phyloP scores from a whole-genome alignment of 768 basidiomycete species.

The Tephrocybe sp. region DNA sequence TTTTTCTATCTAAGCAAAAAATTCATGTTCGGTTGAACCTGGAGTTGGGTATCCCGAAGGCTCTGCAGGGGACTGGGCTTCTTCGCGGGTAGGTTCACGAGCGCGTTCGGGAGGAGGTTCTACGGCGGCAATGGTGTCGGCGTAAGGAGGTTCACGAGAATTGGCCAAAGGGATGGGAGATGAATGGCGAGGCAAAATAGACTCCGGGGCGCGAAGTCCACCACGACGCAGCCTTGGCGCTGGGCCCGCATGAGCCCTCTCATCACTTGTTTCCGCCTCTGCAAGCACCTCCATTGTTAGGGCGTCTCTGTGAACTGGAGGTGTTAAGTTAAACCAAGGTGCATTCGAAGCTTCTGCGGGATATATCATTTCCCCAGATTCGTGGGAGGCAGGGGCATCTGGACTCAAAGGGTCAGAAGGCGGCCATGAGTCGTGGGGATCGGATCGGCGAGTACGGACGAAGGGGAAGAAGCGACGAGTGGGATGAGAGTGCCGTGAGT shows the following conservation, averaged over 20 bases:
- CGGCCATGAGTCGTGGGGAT: constrained; percentile 17
- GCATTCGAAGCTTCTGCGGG: constrained; percentile 20
- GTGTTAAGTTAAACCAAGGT: constrained; percentile 26
- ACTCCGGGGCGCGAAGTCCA: constrained; percentile 65
- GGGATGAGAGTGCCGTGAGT: constrained; percentile 23
- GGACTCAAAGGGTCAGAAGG: constrained; percentile 23
- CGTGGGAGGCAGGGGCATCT: constrained; percentile 18
- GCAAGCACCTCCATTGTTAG: constrained; percentile 12
- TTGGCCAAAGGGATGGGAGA: constrained; percentile 30
- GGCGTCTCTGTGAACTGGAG: constrained; percentile 16
- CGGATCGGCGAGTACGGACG: constrained; percentile 42
- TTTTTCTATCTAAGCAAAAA: constrained; percentile 25
- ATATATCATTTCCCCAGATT: constrained; percentile 8
- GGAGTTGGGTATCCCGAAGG: constrained; percentile 46
- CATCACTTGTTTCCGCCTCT: constrained; percentile 32
- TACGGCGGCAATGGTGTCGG: constrained; percentile 1
- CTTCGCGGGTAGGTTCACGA: constrained; percentile 4
- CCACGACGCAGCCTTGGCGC: constrained; percentile 62
- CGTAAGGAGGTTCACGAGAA: constrained; percentile 4
- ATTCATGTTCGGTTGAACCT: constrained; percentile 43
- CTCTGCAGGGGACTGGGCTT: constrained; percentile 20
- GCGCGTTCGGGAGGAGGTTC: neutral
- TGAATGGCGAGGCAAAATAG: constrained; percentile 46
- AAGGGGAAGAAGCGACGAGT: constrained; percentile 59
- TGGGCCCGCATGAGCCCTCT: constrained; percentile 21